Conservation (phyloP, 1,284 basidiomycete species). For the Naganishia sp. region DNA sequence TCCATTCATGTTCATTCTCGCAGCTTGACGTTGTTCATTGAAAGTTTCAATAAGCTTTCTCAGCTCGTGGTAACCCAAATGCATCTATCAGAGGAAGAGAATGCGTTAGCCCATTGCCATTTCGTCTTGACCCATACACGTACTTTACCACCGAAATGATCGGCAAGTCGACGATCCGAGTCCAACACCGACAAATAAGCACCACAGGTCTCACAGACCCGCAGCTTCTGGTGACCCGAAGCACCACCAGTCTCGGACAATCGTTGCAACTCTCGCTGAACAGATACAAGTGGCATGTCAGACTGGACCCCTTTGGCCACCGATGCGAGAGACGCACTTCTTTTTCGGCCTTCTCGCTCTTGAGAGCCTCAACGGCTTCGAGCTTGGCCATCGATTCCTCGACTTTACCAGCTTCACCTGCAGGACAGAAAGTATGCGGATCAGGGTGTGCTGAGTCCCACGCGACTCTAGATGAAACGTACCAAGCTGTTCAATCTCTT, state of each 20-base stretch:
- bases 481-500: slow-evolving; percentile 95
- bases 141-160: slow-evolving; percentile 99
- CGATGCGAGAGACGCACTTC: slow-evolving; percentile 62
- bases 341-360: slow-evolving; percentile 93
- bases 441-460: slow-evolving; percentile 28
- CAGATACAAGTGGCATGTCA: slow-evolving; percentile 26
- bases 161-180: slow-evolving; percentile 95
- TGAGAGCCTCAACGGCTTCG: slow-evolving; percentile 94
- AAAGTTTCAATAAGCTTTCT: slow-evolving; percentile 89
- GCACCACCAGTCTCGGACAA: slow-evolving; percentile 97
- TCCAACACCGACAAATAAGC: slow-evolving; percentile 97
- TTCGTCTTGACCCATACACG: slow-evolving; percentile 40
- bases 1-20: slow-evolving; percentile 60
- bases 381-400: slow-evolving; percentile 98
- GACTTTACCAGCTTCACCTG: slow-evolving; percentile 88
- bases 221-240: slow-evolving; percentile 96
- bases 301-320: not conserved
- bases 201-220: slow-evolving; percentile 99
- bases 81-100: slow-evolving; percentile 69
- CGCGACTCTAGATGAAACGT: slow-evolving; percentile 43
- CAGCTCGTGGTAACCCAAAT: slow-evolving; percentile 96
- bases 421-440: slow-evolving; percentile 51
- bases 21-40: slow-evolving; percentile 81
- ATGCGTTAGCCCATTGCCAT: not conserved
- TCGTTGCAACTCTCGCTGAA: slow-evolving; percentile 86